These are phyloP conservation scores for Dipodascus geniculatus DNA, from an alignment of 805 yeast genomes.

Conservation along the genomic window DNA sequence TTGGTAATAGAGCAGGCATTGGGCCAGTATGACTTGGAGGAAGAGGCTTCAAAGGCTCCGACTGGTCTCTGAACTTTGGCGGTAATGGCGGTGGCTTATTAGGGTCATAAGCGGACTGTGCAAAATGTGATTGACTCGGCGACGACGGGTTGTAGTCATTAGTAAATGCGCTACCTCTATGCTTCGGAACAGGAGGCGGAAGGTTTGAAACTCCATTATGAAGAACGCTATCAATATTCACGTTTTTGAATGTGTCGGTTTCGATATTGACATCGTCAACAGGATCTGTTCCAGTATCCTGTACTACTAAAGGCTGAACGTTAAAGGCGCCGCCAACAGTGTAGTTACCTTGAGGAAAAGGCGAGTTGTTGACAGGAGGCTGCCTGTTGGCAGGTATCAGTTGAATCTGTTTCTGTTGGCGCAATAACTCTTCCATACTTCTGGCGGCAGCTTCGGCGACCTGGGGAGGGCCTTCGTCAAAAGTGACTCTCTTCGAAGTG, in stretches of 20 bases:
- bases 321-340: background rate
- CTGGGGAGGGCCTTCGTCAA: slow-evolving; percentile 26
- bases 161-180: slow-evolving; percentile 2
- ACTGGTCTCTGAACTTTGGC: background rate
- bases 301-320: slow-evolving; percentile 6
- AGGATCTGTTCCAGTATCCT: slow-evolving; percentile 55
- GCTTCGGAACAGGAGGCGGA: slow-evolving; percentile 32
- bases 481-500: slow-evolving; percentile 25
- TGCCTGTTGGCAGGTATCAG: background rate
- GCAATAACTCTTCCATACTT: slow-evolving; percentile 26
- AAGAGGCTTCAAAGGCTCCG: background rate
- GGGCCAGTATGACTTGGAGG: slow-evolving; percentile 1
- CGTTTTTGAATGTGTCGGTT: slow-evolving; percentile 62
- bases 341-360: slow-evolving; percentile 3
- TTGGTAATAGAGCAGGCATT: background rate
- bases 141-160: background rate
- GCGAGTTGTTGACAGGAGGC: slow-evolving; percentile 5
- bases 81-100: slow-evolving; percentile 1
- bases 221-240: slow-evolving; percentile 68
- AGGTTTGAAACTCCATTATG: slow-evolving; percentile 43
- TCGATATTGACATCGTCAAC: slow-evolving; percentile 65
- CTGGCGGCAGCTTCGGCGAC: slow-evolving; percentile 30
- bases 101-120: background rate
- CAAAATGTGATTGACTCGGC: background rate
- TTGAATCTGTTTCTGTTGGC: slow-evolving; percentile 16